Percentiles rank a stretch among this genome's conserved stretches.
These are phyloP conservation scores for Sugiyamaella japonica DNA, from an alignment of 1,139 yeast genomes.

Conservation along the genomic window DNA sequence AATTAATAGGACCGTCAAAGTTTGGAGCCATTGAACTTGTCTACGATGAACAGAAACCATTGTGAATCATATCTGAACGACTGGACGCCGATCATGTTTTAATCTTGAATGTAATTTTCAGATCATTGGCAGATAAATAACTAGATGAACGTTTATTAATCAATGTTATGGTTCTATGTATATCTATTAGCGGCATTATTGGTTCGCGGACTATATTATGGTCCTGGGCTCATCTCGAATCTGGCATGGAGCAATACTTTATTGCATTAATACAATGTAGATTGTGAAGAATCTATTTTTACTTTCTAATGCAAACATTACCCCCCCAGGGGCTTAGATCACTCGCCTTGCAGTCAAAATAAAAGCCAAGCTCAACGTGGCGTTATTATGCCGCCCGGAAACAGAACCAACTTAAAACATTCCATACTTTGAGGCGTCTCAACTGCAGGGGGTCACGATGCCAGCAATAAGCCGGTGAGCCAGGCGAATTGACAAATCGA, in stretches of 20 bases:
- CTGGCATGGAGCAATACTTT: no score
- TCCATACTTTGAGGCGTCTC: constrained; percentile 14
- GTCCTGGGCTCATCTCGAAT: neutral
- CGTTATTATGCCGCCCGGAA: neutral
- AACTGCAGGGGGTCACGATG: constrained; percentile 3
- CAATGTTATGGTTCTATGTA: neutral
- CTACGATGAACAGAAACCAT: constrained; percentile 3
- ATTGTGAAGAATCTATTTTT: neutral
- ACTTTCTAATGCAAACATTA: neutral
- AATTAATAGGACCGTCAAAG: neutral
- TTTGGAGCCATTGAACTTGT: neutral
- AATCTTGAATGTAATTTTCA: neutral
- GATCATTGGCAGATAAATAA: neutral
- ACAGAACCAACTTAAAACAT: constrained; percentile 4
- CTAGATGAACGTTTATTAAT: neutral
- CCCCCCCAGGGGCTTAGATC: neutral
- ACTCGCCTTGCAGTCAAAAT: neutral
- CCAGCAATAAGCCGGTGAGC: neutral
- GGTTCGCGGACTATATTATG: neutral
- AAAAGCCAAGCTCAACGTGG: constrained; percentile 6
- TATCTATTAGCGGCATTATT: neutral
- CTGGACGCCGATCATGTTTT: constrained; percentile 1
- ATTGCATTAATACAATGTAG: neutral
- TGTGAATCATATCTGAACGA: neutral
- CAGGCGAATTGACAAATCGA: no score